Base-by-base conservation (phyloP, 176 grass and related monocot genomes). In the Alloteropsis semialata region DNA sequence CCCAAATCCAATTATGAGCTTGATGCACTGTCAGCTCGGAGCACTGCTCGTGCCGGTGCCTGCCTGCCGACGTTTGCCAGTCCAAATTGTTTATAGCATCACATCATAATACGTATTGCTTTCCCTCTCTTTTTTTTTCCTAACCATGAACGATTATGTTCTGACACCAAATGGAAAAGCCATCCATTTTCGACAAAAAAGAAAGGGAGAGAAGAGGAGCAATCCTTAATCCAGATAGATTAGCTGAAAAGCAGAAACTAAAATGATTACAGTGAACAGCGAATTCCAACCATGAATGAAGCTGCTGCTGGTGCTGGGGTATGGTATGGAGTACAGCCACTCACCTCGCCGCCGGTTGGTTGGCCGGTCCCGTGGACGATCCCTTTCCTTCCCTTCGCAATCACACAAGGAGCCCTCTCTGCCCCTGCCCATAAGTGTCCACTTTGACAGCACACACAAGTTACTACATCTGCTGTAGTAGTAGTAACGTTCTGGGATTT, bases 41-140 rank as follows among this genome's bases (percentile, higher is more conserved):
- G 79, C 56, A 54, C 25, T 63, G 25, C 34, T 50, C 46, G 48
- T 50, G 48, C 15, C 43, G 3, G 34, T 36, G 34, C 34, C 43
- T 2, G 72, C 76, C 34, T 25, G 72, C 76, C 57, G 84, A 74
- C 36, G 76, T 13, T 86, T 38, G 65, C 11, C 8, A 65, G 29
- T 25, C 42, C 8, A 1, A 37, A 50, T 38, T 49, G 25, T 43
- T 29, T 32, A 11, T 63, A 25, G 6, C 25, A 7, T n/a, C n/a
- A n/a, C n/a, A n/a, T n/a, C 12, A 18, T 4, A 54, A 0, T 10
- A 56, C 21, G 19, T 24, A 3, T 22, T 3, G 9, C 53, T 53
- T 33, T 56, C 8, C 22, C 4, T 13, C n/a, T 18, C 8, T 36
- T n/a, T n/a, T 22, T 22, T 30, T 16, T 0, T 11, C 8, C 21